These are phyloP conservation scores for Arthroderma sp. DNA, from an alignment of 2,329 filamentous ascomycete genomes.

Conservation along the genomic window DNA sequence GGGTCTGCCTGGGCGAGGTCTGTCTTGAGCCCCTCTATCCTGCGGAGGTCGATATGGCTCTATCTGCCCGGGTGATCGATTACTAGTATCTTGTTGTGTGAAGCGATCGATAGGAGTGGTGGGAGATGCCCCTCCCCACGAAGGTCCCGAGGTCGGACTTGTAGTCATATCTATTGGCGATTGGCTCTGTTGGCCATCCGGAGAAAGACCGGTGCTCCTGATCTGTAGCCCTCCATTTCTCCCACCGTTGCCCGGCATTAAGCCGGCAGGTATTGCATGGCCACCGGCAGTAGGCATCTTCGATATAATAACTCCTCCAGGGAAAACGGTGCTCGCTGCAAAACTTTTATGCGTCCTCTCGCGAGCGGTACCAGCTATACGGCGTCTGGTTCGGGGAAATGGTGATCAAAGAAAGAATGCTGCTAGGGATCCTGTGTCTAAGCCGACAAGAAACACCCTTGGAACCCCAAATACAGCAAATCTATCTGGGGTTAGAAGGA, in stretches of 20 bases:
- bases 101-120: constrained; percentile 7
- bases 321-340: neutral
- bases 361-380: no score
- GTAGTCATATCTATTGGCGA: constrained; percentile 26
- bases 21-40: constrained; percentile 24
- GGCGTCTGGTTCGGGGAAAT: no score
- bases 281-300: constrained; percentile 29
- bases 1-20: constrained; percentile 24
- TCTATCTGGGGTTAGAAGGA: no score
- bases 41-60: constrained; percentile 19
- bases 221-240: constrained; percentile 20
- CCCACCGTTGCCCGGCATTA: constrained; percentile 30
- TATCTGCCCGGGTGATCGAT: constrained; percentile 17
- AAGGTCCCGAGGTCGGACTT: neutral
- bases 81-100: neutral
- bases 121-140: constrained; percentile 13
- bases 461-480: no score
- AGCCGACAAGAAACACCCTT: no score
- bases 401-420: no score
- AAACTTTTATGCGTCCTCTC: no score
- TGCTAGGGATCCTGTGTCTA: no score
- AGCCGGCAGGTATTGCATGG: constrained; percentile 27
- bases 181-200: constrained; percentile 22
- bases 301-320: constrained; percentile 7
- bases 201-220: constrained; percentile 24